Conservation (phyloP, 768 basidiomycete species). For the Agrocybe pediades region DNA sequence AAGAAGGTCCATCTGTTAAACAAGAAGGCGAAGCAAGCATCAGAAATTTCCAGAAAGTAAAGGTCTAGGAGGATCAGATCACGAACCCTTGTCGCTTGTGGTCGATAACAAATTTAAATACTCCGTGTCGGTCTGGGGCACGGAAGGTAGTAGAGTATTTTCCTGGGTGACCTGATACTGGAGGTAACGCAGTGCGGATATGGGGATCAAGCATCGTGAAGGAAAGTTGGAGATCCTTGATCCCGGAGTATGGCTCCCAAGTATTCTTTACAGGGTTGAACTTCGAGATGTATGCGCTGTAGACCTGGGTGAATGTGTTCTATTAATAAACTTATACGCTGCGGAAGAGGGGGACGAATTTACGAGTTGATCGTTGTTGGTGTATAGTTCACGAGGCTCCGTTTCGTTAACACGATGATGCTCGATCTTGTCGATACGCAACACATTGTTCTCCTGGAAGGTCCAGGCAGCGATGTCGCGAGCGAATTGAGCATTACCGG, state of each 20-base stretch:
- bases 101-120: conserved; percentile 95
- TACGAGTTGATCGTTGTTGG: conserved; percentile 85
- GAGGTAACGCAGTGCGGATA: conserved; percentile 74
- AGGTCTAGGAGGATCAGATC: neutral
- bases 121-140: conserved; percentile 94
- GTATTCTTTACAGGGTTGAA: conserved; percentile 53
- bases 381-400: conserved; percentile 70
- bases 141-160: conserved; percentile 84
- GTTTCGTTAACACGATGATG: conserved; percentile 74
- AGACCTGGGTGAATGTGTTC: conserved; percentile 51
- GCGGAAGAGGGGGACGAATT: conserved; percentile 19
- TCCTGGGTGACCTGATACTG: conserved; percentile 58
- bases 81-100: conserved; percentile 87
- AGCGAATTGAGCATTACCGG: conserved; percentile 77
- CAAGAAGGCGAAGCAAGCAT: neutral
- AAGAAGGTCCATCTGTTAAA: conserved; percentile 72
- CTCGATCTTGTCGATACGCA: conserved; percentile 73
- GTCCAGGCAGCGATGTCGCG: conserved; percentile 84
- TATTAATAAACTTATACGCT: conserved; percentile 3
- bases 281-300: conserved; percentile 70
- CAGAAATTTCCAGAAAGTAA: neutral
- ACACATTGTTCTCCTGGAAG: conserved; percentile 83
- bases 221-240: conserved; percentile 87
- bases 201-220: conserved; percentile 99
- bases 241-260: conserved; percentile 75